phyloP scores from a whole-genome alignment of 441 rosid genomes.

The Pelargonium myrrhifolium region DNA sequence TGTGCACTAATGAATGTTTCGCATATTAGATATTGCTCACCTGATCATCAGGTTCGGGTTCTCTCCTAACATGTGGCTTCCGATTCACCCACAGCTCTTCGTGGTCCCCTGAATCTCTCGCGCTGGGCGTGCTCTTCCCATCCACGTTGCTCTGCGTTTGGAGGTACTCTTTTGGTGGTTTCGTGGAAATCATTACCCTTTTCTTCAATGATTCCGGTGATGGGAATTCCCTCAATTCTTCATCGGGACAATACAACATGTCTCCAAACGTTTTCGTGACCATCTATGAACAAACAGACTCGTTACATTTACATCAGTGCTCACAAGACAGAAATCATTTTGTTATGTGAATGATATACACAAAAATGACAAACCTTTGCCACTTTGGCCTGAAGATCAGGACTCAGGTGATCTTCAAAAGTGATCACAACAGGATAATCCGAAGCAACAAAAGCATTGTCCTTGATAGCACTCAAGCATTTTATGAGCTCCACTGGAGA shows the following conservation, averaged over 20 bases:
- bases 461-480: conserved; percentile 67
- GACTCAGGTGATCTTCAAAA: conserved; percentile 87
- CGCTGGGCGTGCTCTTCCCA: conserved; percentile 28
- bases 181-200: conserved; percentile 71
- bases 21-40: background rate
- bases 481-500: conserved; percentile 70
- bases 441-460: conserved; percentile 66
- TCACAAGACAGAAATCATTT: background rate
- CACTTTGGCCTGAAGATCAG: conserved; percentile 78
- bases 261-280: conserved; percentile 64
- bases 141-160: conserved; percentile 30
- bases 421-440: conserved; percentile 83
- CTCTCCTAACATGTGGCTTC: conserved; percentile 23
- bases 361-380: conserved; percentile 64
- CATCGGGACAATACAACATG: conserved; percentile 53
- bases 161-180: conserved; percentile 85
- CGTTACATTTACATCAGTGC: no score
- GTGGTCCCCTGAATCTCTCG: conserved; percentile 25
- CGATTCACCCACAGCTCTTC: background rate
- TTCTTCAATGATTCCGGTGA: conserved; percentile 58
- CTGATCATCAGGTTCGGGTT: conserved; percentile 21
- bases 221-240: conserved; percentile 70
- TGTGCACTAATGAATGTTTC: background rate
- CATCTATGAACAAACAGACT: conserved; percentile 50
- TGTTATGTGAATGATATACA: conserved; percentile 9